Evolutionary conservation across 73 alveolate genomes (phyloP).

Genomic region (Symbiodinium pilosum): DNA sequence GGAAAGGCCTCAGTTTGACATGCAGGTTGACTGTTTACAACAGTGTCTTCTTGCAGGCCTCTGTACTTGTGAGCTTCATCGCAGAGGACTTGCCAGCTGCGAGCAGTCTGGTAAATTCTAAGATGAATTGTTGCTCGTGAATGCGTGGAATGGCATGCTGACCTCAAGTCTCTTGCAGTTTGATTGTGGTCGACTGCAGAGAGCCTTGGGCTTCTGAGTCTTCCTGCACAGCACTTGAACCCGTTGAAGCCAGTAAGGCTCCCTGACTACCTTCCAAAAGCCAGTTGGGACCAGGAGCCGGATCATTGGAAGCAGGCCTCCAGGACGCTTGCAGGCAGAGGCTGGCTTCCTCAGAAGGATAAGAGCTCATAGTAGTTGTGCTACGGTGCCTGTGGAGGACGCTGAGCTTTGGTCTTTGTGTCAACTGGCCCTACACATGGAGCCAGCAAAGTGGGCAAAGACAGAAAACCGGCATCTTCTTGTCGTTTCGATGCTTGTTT

Average conservation of each 20-base stretch:
- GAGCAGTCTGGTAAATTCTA: no score
- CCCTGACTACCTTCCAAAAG: no score
- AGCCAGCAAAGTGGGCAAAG: not conserved
- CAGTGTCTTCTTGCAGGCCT: conserved; percentile 20
- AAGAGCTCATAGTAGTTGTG: not conserved
- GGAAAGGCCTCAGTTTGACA: conserved; percentile 23
- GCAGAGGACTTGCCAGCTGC: conserved; percentile 39
- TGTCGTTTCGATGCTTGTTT: no score
- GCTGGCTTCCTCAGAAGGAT: not conserved
- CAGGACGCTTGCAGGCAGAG: conserved; percentile 22
- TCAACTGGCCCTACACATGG: not conserved
- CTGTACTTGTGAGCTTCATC: conserved; percentile 80
- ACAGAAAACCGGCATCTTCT: not conserved
- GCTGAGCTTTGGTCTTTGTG: not conserved
- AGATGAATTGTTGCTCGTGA: no score
- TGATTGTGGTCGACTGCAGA: no score
- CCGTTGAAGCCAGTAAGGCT: no score
- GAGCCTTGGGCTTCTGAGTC: no score
- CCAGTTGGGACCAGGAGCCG: conserved; percentile 40
- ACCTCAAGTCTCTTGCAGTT: no score
- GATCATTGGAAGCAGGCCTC: conserved; percentile 90
- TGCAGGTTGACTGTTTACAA: not conserved
- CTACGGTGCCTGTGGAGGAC: not conserved
- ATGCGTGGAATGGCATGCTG: no score
- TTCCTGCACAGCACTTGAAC: no score